Evolutionary conservation across 371 early-diverging fungal species (phyloP).

Genomic region (Caulochytrium protostelioides): DNA sequence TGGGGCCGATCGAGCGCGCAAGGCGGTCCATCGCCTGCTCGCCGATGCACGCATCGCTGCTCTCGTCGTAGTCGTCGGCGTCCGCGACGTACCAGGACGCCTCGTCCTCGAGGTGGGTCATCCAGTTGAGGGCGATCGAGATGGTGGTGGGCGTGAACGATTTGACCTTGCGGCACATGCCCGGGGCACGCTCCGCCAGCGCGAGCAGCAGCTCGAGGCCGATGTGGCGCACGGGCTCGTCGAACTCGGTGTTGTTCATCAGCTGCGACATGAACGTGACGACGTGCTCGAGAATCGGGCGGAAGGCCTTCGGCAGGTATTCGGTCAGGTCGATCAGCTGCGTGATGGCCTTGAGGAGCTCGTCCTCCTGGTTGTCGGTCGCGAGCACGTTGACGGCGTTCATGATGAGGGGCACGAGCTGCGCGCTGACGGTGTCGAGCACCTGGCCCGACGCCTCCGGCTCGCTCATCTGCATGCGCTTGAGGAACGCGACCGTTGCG

Average conservation of each 20-base stretch:
- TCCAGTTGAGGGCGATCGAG: constrained; percentile 75
- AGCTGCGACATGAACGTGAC: constrained; percentile 47
- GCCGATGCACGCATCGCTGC: constrained; percentile 64
- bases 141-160: constrained; percentile 35
- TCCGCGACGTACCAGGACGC: constrained; percentile 65
- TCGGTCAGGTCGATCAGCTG: constrained; percentile 76
- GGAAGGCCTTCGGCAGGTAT: constrained; percentile 50
- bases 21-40: constrained; percentile 89
- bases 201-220: constrained; percentile 75
- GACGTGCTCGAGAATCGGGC: constrained; percentile 44
- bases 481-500: too few relatives aligned
- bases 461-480: too few relatives aligned
- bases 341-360: constrained; percentile 42
- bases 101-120: constrained; percentile 62
- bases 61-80: constrained; percentile 73
- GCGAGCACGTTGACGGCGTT: neutral
- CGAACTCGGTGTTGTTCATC: constrained; percentile 35
- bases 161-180: constrained; percentile 48
- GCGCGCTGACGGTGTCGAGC: too few relatives aligned
- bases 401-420: too few relatives aligned
- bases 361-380: constrained; percentile 38
- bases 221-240: constrained; percentile 31
- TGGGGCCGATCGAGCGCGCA: constrained; percentile 58
- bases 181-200: constrained; percentile 62
- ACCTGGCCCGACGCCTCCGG: too few relatives aligned